Base-by-base conservation (phyloP, 1,284 basidiomycete species). In the Heterobasidion parviporum region DNA sequence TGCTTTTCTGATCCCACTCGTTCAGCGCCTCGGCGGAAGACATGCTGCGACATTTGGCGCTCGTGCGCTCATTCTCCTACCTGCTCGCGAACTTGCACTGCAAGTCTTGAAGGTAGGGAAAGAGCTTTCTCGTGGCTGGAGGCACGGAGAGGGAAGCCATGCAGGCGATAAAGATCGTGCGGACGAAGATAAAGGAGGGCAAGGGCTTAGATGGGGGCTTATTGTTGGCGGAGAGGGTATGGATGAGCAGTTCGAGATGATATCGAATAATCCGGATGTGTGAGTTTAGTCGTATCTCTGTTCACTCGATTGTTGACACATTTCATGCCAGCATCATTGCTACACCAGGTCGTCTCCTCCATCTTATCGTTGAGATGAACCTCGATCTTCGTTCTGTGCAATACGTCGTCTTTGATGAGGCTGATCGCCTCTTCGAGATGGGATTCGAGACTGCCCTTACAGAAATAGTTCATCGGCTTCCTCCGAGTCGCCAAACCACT, bases 371-470 rank as follows among this genome's bases (percentile, higher is more conserved):
- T 53, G 97, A 99, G 72, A 99, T 98, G 96, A 92, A 92, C 62
- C 75, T 98, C 51, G 94, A 98, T 67, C 76, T 99, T 38, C 86
- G 89, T 52, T 87, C 89, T 0, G 79, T 96, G 3, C 85, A 96
- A 69, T 94, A 94, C 61, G 85, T 96, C 56, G 91, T 99, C 16
- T 99, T 99, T 64, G 97, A 99, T 68, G 97, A 99, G 73, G 97
- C 97, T 0, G 97, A 99, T 70, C 85, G 94, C 38, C 81, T 98
- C 12, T 99, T 99, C 68, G 97, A 99, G 67, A 94, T 98, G 87
- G 96, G 96, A 14, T 99, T 99, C 68, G 91, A 93, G 63, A 85
- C 87, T 3, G 92, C 97, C 52, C 77, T 99, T 35, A 87, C 87
- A 57, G 96, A 98, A 70, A 94, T 98, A 62, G 75, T 98, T 3